Percentiles rank a stretch among this genome's conserved stretches.
These are phyloP conservation scores for Fusarium sp. DNA, from an alignment of 2,329 filamentous ascomycete species.

Conservation along the genomic window DNA sequence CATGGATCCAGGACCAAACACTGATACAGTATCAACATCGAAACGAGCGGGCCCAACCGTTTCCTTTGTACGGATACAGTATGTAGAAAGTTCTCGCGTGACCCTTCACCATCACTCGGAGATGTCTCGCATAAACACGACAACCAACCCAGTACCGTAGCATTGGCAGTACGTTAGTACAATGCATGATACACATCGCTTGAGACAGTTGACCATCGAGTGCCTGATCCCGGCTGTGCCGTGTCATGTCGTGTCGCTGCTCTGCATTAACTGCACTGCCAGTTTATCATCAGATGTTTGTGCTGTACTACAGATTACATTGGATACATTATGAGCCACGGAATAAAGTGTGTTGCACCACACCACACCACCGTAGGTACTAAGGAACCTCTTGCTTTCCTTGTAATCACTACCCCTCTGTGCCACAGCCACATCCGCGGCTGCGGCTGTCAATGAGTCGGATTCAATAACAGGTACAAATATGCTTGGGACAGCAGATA, in stretches of 20 bases:
- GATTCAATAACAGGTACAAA: not conserved
- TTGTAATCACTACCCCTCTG: not conserved
- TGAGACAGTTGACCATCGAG: not conserved
- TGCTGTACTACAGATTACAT: not conserved
- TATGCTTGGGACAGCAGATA: not conserved
- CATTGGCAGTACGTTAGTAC: not conserved
- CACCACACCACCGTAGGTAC: not conserved
- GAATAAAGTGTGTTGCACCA: not conserved
- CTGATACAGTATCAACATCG: not conserved
- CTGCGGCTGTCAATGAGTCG: not conserved
- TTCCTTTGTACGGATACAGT: not conserved
- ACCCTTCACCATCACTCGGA: conserved; percentile 4
- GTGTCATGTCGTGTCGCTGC: not conserved
- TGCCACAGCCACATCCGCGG: not conserved
- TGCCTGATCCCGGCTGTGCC: not conserved
- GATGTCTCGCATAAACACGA: conserved; percentile 5
- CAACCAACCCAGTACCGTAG: not conserved
- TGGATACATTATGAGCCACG: not conserved
- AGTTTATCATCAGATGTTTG: not conserved
- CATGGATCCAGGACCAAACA: not conserved
- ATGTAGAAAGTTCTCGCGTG: conserved; percentile 6
- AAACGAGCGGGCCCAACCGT: not conserved
- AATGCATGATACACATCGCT: not conserved
- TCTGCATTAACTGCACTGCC: not conserved
- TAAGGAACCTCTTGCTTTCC: not conserved